phyloP scores from a whole-genome alignment of 352 stramenopile genomes.

The Phytophthora pistaciae region DNA sequence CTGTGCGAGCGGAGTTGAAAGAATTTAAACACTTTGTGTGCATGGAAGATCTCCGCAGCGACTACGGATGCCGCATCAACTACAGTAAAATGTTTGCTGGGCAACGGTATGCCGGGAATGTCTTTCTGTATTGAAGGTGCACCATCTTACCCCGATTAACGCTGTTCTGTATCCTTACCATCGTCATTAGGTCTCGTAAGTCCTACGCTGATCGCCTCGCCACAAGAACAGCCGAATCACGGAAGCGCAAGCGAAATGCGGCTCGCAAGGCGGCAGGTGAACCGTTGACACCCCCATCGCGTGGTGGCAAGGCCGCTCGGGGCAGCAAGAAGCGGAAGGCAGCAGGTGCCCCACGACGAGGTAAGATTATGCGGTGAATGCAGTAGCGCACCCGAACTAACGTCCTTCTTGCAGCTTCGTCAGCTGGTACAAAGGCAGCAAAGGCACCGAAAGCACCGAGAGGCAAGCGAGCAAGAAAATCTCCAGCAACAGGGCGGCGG shows the following conservation, averaged over 20 bases:
- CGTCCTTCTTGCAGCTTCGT: slow-evolving; percentile 15
- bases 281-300: not conserved
- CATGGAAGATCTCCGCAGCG: slow-evolving; percentile 60
- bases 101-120: slow-evolving; percentile 46
- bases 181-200: slow-evolving; percentile 39
- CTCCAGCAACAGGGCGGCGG: slow-evolving; percentile 30
- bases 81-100: slow-evolving; percentile 81
- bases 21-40: slow-evolving; percentile 76
- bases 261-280: slow-evolving; percentile 20
- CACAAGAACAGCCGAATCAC: slow-evolving; percentile 47
- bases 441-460: slow-evolving; percentile 23
- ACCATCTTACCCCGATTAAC: not conserved
- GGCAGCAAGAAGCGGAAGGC: slow-evolving; percentile 39
- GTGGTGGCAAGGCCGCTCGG: slow-evolving; percentile 28
- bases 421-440: slow-evolving; percentile 18
- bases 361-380: slow-evolving; percentile 12
- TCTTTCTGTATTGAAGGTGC: not conserved
- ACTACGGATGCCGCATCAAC: slow-evolving; percentile 73
- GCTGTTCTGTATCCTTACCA: not conserved
- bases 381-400: not conserved
- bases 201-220: slow-evolving; percentile 65
- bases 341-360: slow-evolving; percentile 31
- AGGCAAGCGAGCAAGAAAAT: slow-evolving; percentile 38
- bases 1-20: slow-evolving; percentile 50
- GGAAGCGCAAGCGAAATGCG: slow-evolving; percentile 56